phyloP scores from a whole-genome alignment of 108 stramenopile species.

The Cyclotella choctawhatcheeana region DNA sequence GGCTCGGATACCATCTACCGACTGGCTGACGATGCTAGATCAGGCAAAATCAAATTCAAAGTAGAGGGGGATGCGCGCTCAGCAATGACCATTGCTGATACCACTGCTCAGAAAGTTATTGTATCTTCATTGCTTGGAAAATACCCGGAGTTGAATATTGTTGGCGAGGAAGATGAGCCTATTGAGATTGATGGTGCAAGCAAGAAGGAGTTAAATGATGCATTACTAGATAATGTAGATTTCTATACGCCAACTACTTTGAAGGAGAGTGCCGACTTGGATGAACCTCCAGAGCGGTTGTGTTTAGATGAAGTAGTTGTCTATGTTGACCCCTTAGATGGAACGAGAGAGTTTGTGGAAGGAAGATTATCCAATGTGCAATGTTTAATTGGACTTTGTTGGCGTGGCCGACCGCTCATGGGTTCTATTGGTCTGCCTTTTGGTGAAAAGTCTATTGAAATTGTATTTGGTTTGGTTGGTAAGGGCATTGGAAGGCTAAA shows the following conservation, averaged over 20 bases:
- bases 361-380: constrained; percentile 71
- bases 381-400: constrained; percentile 64
- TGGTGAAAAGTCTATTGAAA: constrained; percentile 30
- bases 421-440: constrained; percentile 76
- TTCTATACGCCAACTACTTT: constrained; percentile 5
- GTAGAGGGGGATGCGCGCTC: constrained; percentile 55
- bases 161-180: constrained; percentile 36
- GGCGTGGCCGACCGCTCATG: constrained; percentile 53
- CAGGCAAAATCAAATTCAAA: constrained; percentile 46
- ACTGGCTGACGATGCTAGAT: neutral
- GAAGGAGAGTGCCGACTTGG: neutral
- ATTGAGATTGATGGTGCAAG: constrained; percentile 9
- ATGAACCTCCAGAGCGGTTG: constrained; percentile 22
- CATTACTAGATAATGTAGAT: neutral
- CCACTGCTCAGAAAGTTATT: constrained; percentile 60
- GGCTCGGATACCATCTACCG: constrained; percentile 7
- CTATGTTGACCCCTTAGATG: constrained; percentile 82
- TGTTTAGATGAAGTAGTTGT: constrained; percentile 24
- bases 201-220: constrained; percentile 10
- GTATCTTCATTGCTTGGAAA: constrained; percentile 20
- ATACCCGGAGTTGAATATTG: constrained; percentile 24
- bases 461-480: constrained; percentile 63
- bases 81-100: constrained; percentile 65
- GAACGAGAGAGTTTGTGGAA: constrained; percentile 84
- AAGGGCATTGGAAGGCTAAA: constrained; percentile 36